Percentiles rank a stretch among this genome's conserved stretches.
These are phyloP conservation scores for Auricularia sp. DNA, from an alignment of 768 basidiomycete genomes.

Conservation along the genomic window DNA sequence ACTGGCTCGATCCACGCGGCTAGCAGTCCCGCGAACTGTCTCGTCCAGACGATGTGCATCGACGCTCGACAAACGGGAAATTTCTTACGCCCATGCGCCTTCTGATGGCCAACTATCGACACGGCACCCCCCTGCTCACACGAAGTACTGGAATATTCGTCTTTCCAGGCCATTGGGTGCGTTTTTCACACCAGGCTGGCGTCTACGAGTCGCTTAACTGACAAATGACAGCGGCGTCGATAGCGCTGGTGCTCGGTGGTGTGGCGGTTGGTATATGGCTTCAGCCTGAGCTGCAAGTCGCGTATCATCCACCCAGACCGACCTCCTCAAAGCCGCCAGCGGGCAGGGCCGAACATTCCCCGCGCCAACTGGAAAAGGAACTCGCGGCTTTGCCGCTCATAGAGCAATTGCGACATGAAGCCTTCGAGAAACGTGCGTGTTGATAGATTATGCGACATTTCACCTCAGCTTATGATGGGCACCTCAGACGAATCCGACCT, in stretches of 20 bases:
- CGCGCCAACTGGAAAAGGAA: neutral
- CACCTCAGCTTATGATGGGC: neutral
- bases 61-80: neutral
- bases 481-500: neutral
- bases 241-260: neutral
- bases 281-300: neutral
- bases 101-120: neutral
- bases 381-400: neutral
- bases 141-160: neutral
- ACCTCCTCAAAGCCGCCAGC: neutral
- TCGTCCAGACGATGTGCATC: too few relatives aligned
- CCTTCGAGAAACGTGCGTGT: neutral
- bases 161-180: neutral
- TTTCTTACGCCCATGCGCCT: neutral
- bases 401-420: neutral
- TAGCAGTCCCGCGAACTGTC: too few relatives aligned
- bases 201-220: neutral
- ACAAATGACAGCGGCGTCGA: neutral
- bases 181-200: neutral
- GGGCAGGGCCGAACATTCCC: neutral
- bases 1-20: too few relatives aligned
- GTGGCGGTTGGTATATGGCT: neutral
- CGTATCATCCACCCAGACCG: neutral
- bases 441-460: neutral
- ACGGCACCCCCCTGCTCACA: neutral